Conservation (phyloP, 2,329 filamentous ascomycete genomes). For the Colletotrichum australisinense region DNA sequence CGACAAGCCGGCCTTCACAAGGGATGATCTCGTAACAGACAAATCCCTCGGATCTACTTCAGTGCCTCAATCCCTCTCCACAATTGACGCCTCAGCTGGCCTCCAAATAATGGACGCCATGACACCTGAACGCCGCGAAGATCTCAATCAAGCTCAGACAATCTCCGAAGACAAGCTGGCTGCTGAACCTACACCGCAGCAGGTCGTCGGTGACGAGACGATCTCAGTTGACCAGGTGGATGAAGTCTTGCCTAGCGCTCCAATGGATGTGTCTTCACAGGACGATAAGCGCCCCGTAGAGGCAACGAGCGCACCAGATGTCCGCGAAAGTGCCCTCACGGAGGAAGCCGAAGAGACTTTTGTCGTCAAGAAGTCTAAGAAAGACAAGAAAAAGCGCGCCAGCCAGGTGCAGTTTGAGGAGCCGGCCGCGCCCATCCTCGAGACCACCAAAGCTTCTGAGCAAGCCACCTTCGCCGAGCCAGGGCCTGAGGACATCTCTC, state of each 20-base stretch:
- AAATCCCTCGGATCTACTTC: background rate
- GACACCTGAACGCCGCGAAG: background rate
- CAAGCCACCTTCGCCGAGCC: background rate
- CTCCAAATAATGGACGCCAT: background rate
- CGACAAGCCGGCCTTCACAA: background rate
- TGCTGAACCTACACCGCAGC: background rate
- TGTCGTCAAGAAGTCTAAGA: constrained; percentile 50
- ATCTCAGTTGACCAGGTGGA: background rate
- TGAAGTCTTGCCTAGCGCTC: background rate
- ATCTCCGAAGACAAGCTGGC: no score
- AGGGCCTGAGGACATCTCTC: background rate
- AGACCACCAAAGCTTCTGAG: background rate
- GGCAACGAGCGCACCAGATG: background rate
- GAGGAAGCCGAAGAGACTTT: constrained; percentile 16
- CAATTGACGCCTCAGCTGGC: background rate
- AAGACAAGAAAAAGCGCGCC: constrained; percentile 43
- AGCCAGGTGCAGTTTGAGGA: constrained; percentile 9
- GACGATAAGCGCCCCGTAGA: background rate
- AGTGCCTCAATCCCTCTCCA: background rate
- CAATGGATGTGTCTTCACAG: background rate
- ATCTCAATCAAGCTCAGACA: background rate
- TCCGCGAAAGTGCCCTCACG: constrained; percentile 12
- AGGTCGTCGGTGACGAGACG: background rate
- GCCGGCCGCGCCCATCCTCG: background rate
- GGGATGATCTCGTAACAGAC: background rate